Evolutionary conservation across 495 filamentous ascomycete genomes (phyloP), one percentile per base, ranked within the genome.

Genomic region (Penicillium flavigenum): DNA sequence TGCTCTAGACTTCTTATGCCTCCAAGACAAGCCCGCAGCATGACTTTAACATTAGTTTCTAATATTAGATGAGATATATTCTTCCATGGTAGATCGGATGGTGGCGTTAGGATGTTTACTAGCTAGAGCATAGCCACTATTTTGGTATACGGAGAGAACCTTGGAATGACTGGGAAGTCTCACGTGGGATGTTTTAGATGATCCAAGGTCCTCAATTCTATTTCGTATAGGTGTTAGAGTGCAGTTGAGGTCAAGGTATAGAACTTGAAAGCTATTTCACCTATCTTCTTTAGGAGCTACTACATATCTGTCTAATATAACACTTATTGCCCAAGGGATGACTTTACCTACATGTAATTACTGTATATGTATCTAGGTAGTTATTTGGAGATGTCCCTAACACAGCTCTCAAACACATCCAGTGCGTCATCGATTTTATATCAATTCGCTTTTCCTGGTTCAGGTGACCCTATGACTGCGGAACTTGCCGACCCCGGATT

Each of bases 51-150:
- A 27, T 8, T 8, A 20, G 31, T 17, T 20, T 12, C 52, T 36
- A 54, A 46, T 17, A 46, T 45, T 46, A 44, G 39, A 24, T 36
- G 19, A 22, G 11, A 24, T 27, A 14, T 51, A 19, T 14, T 27
- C 3, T 51, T 27, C 48, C 16, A 20, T 46, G 42, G 20, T 8
- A 11, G 12, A 19, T 12, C 31, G 11, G 32, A 44, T 17, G 19
- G 27, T 26, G 42, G 31, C 20, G n/a, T n/a, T 17, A 29, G 46
- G 52, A 54, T 54, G 52, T 47, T 31, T 54, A 46, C 29, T 20
- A 54, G 46, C 22, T 26, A 24, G 29, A 4, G 5, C 16, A 32
- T 26, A 26, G 11, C 11, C 22, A 36, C 31, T 8, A 38, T 39
- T n/a, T 34, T 14, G 32, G 19, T 26, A 14, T n/a, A 4, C 17